phyloP scores from a whole-genome alignment of 1,139 yeast genomes.

The Yamadazyma blattariae region DNA sequence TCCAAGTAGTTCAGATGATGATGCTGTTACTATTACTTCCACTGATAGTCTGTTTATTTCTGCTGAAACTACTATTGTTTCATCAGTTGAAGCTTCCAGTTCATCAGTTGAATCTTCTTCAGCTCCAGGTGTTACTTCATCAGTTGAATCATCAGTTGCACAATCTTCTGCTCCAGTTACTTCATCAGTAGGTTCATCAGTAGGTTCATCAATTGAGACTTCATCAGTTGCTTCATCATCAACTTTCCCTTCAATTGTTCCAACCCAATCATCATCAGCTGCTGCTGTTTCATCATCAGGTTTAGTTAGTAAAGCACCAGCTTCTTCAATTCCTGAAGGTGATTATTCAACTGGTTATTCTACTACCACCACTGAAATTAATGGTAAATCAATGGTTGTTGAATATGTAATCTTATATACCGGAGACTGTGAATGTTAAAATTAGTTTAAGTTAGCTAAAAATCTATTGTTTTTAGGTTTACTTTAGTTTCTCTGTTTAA shows the following conservation, averaged over 20 bases:
- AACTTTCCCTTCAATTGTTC: slow-evolving; percentile 5
- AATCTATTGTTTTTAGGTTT: too few relatives aligned
- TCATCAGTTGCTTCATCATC: slow-evolving; percentile 6
- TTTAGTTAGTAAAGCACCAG: neutral
- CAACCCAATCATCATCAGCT: slow-evolving; percentile 1
- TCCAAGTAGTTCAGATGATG: slow-evolving; percentile 4
- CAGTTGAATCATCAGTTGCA: neutral
- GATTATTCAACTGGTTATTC: slow-evolving; percentile 25
- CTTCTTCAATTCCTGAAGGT: slow-evolving; percentile 18
- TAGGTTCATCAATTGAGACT: neutral
- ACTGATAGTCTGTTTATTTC: slow-evolving; percentile 5
- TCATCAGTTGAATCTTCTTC: slow-evolving; percentile 5
- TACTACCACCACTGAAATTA: slow-evolving; percentile 20
- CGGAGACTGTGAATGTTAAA: slow-evolving; percentile 17
- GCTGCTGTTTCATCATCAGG: slow-evolving; percentile 2
- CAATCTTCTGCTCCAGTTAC: neutral
- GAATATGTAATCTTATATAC: slow-evolving; percentile 34
- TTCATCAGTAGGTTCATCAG: neutral
- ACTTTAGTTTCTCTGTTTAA: neutral
- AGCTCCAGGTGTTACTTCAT: slow-evolving; percentile 8
- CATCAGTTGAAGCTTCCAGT: slow-evolving; percentile 3
- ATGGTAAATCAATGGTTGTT: slow-evolving; percentile 29
- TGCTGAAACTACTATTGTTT: slow-evolving; percentile 3
- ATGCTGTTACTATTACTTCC: slow-evolving; percentile 5
- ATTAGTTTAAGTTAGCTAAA: too few relatives aligned